phyloP scores from a whole-genome alignment of 225 moss, liverwort and hornwort genomes.

The Lunularia cruciata region DNA sequence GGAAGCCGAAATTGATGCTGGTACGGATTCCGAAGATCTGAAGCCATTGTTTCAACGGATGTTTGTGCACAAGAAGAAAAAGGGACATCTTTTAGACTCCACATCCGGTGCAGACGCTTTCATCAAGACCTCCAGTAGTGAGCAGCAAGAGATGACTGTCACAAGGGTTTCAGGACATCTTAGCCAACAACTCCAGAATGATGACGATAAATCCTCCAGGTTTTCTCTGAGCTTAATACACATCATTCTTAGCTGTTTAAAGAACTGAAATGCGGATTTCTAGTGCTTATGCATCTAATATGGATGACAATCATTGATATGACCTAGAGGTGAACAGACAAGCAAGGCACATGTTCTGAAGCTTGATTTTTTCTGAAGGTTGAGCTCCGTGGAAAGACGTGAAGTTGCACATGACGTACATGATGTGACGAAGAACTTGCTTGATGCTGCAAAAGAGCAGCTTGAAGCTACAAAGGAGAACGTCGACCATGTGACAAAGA shows the following conservation, averaged over 20 bases:
- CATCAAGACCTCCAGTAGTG: neutral
- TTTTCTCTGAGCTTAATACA: no score
- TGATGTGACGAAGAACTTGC: no score
- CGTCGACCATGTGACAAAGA: no score
- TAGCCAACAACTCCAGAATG: no score
- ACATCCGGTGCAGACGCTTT: neutral
- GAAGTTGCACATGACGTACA: no score
- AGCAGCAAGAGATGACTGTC: neutral
- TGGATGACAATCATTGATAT: no score
- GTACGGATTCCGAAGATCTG: conserved; percentile 31
- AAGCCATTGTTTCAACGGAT: conserved; percentile 24
- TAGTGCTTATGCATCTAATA: no score
- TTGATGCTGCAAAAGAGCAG: neutral
- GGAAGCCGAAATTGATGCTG: conserved; percentile 17
- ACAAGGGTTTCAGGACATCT: no score
- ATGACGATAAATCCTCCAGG: no score
- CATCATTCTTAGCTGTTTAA: no score
- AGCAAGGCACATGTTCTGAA: conserved; percentile 10
- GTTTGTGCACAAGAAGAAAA: conserved; percentile 11
- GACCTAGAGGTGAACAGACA: no score
- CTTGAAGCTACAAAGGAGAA: conserved; percentile 3
- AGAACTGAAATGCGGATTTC: no score
- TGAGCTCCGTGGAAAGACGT: neutral
- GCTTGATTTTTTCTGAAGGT: conserved; percentile 29
- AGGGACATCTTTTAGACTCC: neutral